phyloP scores from a whole-genome alignment of 2,329 filamentous ascomycete species.

The Arthrobotrys entomopaga region DNA sequence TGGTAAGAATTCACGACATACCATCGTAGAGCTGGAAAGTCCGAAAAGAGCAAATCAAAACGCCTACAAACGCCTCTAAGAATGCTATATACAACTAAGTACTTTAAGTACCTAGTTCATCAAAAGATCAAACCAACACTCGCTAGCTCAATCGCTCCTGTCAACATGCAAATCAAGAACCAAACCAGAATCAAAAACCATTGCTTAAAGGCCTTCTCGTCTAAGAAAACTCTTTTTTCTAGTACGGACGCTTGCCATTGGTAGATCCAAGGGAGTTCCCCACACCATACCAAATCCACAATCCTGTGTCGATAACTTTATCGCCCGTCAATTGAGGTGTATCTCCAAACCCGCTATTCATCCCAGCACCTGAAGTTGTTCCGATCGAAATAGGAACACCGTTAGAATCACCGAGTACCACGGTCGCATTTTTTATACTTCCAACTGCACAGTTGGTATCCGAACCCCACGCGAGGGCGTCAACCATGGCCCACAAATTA shows the following conservation, averaged over 20 bases:
- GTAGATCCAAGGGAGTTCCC: constrained; percentile 29
- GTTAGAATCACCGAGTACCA: constrained; percentile 39
- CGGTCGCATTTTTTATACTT: constrained; percentile 49
- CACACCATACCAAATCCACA: constrained; percentile 43
- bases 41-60: constrained; percentile 13
- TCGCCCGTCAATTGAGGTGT: constrained; percentile 46
- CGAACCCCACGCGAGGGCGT: constrained; percentile 34
- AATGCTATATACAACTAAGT: constrained; percentile 38
- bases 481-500: constrained; percentile 36
- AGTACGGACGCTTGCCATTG: constrained; percentile 22
- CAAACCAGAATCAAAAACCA: constrained; percentile 1
- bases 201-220: no score
- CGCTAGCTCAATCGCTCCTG: constrained; percentile 7
- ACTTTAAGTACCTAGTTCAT: no score
- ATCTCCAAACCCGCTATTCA: constrained; percentile 36
- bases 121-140: constrained; percentile 8
- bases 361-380: neutral
- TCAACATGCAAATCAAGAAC: neutral
- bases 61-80: constrained; percentile 21
- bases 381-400: constrained; percentile 51
- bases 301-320: constrained; percentile 30
- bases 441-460: constrained; percentile 34
- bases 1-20: no score
- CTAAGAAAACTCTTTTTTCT: neutral
- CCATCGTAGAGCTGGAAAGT: constrained; percentile 11